Percentiles rank a stretch among this genome's conserved stretches.
phyloP scores from a whole-genome alignment of 331 rosid genomes.

The Telfairia occidentalis region DNA sequence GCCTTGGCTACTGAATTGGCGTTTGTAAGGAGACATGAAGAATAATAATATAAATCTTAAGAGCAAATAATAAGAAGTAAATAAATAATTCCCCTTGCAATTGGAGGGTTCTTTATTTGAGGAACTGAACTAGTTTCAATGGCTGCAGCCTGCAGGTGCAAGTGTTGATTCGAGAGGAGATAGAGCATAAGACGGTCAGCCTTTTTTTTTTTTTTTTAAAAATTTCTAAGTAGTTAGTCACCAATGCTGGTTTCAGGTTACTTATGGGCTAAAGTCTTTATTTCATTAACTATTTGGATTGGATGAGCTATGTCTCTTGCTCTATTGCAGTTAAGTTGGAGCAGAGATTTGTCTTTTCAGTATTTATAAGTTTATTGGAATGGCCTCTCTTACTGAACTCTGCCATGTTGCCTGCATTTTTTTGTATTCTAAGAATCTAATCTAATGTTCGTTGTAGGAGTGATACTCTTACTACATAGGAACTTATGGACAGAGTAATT shows the following conservation, averaged over 20 bases:
- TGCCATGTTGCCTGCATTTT: background rate
- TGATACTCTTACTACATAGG: background rate
- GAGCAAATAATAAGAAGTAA: background rate
- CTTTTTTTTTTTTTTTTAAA: background rate
- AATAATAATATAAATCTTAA: background rate
- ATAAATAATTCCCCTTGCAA: background rate
- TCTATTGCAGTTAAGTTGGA: background rate
- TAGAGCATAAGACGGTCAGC: background rate
- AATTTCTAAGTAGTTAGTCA: background rate
- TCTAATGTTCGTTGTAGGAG: background rate
- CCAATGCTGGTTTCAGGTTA: background rate
- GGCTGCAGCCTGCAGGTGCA: background rate
- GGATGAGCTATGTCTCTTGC: background rate
- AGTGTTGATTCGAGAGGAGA: background rate
- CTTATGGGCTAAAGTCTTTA: background rate
- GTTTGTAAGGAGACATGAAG: constrained; percentile 23
- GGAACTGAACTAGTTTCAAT: background rate
- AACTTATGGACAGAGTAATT: too few species aligned
- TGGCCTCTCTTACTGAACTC: background rate
- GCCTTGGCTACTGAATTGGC: constrained; percentile 79
- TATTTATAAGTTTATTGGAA: background rate
- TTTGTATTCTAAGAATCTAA: background rate
- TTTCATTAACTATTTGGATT: background rate
- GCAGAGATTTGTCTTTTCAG: too few species aligned
- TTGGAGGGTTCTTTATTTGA: background rate